Evolutionary conservation across 495 filamentous ascomycete species (phyloP).

Genomic region (Penicillium atrosanguineum): DNA sequence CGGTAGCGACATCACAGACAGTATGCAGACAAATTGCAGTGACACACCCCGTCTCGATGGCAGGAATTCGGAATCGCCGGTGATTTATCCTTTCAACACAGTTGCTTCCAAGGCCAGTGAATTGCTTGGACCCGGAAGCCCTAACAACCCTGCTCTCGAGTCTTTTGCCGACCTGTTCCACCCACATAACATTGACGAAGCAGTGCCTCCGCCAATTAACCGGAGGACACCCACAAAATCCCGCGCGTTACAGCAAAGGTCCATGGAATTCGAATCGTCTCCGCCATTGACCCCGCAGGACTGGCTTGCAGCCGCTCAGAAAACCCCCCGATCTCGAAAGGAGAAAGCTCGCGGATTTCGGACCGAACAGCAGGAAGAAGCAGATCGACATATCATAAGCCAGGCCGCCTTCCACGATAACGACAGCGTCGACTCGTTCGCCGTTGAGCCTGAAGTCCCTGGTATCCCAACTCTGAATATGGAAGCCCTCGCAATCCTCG

Average conservation of each 20-base stretch:
- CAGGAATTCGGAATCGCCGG: constrained; percentile 24
- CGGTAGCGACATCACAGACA: constrained; percentile 28
- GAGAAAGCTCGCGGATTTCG: constrained; percentile 5
- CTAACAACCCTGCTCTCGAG: constrained; percentile 23
- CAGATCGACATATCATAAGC: constrained; percentile 12
- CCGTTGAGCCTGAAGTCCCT: constrained; percentile 27
- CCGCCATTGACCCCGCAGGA: constrained; percentile 41
- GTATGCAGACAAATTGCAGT: constrained; percentile 32
- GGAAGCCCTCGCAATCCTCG: constrained; percentile 17
- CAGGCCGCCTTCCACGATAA: constrained; percentile 22
- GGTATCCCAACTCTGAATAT: constrained; percentile 35
- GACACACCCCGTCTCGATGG: constrained; percentile 27
- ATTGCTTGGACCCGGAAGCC: constrained; percentile 25
- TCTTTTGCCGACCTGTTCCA: constrained; percentile 24
- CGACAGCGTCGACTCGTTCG: constrained; percentile 29
- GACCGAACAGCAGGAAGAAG: constrained; percentile 10
- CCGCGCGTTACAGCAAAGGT: constrained; percentile 2
- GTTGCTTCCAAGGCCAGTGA: constrained; percentile 28
- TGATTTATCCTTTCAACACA: constrained; percentile 33
- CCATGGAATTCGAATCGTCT: constrained; percentile 14
- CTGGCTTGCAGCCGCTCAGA: constrained; percentile 43
- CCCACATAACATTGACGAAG: constrained; percentile 16
- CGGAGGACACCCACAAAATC: constrained; percentile 21
- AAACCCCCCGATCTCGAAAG: constrained; percentile 23
- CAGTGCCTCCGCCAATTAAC: constrained; percentile 24